phyloP scores from a whole-genome alignment of 2,329 filamentous ascomycete genomes.

The Colletotrichum trifolii region DNA sequence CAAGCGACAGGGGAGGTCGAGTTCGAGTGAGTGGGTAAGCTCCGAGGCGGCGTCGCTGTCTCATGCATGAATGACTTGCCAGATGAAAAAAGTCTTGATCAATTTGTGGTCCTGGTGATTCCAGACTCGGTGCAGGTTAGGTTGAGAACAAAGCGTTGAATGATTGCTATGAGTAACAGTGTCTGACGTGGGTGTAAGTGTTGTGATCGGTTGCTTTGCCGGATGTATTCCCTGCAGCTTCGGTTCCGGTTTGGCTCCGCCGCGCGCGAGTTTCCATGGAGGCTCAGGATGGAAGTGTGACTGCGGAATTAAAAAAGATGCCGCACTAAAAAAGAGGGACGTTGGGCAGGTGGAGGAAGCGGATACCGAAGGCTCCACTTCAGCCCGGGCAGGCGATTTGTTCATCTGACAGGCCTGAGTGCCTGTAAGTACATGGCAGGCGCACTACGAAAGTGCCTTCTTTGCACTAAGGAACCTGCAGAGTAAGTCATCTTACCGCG shows the following conservation, averaged over 20 bases:
- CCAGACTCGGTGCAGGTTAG: not conserved
- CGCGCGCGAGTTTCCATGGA: not conserved
- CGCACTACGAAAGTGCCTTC: too few species aligned
- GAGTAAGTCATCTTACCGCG: too few species aligned
- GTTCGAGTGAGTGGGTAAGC: too few species aligned
- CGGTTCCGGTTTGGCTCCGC: conserved; percentile 1
- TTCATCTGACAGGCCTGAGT: not conserved
- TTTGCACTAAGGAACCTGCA: not conserved
- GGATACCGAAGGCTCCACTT: conserved; percentile 18
- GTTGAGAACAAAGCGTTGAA: conserved; percentile 9
- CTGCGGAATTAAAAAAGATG: not conserved
- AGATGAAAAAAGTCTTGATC: not conserved
- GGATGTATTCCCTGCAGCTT: conserved; percentile 10
- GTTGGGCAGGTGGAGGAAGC: conserved; percentile 10
- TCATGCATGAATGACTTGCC: conserved; percentile 12
- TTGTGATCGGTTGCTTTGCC: not conserved
- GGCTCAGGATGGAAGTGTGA: not conserved
- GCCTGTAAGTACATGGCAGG: too few species aligned
- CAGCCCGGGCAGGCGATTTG: conserved; percentile 12
- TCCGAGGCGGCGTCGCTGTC: not conserved
- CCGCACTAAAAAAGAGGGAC: not conserved
- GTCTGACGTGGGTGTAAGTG: not conserved
- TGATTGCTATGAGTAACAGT: not conserved
- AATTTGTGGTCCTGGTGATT: not conserved
- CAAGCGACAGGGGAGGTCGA: too few species aligned